These are phyloP conservation scores for Debaryomyces sp. DNA, from an alignment of 1,139 yeast genomes.

Conservation along the genomic window DNA sequence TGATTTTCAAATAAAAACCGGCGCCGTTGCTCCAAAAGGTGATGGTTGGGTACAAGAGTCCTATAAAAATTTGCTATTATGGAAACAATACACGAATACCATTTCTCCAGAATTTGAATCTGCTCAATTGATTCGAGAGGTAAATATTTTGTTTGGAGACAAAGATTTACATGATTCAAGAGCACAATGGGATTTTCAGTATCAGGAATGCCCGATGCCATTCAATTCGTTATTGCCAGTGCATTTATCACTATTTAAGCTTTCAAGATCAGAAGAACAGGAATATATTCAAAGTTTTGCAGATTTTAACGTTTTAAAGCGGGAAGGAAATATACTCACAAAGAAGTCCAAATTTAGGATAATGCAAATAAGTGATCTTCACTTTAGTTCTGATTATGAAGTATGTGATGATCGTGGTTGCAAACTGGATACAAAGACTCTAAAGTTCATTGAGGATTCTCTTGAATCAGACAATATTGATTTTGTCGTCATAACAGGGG, in stretches of 20 bases:
- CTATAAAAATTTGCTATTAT: constrained; percentile 8
- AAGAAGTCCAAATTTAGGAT: constrained; percentile 26
- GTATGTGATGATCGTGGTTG: constrained; percentile 23
- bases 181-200: constrained; percentile 19
- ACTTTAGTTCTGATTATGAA: constrained; percentile 38
- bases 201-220: constrained; percentile 16
- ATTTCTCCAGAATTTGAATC: neutral
- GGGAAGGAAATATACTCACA: constrained; percentile 10
- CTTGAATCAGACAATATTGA: constrained; percentile 35
- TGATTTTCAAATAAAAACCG: constrained; percentile 9
- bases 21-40: constrained; percentile 6
- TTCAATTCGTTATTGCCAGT: constrained; percentile 15
- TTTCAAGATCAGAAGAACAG: constrained; percentile 9
- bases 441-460: constrained; percentile 30
- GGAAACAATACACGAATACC: constrained; percentile 9
- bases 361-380: constrained; percentile 45
- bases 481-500: constrained; percentile 45
- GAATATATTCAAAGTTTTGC: constrained; percentile 4
- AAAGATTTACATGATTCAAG: constrained; percentile 22
- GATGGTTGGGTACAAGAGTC: constrained; percentile 9
- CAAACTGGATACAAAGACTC: constrained; percentile 32
- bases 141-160: constrained; percentile 25
- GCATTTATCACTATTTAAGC: constrained; percentile 17
- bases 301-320: constrained; percentile 4
- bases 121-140: constrained; percentile 15